Evolutionary conservation across 345 rosid genomes (phyloP).

Genomic region (Arabidopsis arenosa): DNA sequence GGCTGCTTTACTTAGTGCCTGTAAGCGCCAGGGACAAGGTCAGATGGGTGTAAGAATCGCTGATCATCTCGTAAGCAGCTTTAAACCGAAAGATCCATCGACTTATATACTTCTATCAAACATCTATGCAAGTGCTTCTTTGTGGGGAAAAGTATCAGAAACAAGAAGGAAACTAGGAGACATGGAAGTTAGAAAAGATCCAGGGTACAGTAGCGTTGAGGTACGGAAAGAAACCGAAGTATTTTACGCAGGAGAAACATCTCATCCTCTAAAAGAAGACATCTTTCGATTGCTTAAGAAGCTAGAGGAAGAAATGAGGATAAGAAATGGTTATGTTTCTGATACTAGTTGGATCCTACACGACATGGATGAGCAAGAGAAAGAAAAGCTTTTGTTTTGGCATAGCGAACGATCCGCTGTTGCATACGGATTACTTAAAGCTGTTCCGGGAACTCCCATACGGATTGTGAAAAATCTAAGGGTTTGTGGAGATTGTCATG

Average conservation of each 20-base stretch:
- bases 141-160: slow-evolving; percentile 64
- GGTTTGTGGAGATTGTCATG: slow-evolving; percentile 81
- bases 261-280: slow-evolving; percentile 61
- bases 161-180: slow-evolving; percentile 62
- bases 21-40: slow-evolving; percentile 60
- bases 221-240: slow-evolving; percentile 59
- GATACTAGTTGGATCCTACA: slow-evolving; percentile 64
- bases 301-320: slow-evolving; percentile 62
- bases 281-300: slow-evolving; percentile 56
- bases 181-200: slow-evolving; percentile 62
- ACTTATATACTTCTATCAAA: slow-evolving; percentile 72
- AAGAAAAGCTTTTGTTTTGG: slow-evolving; percentile 73
- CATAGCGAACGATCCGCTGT: slow-evolving; percentile 79
- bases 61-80: slow-evolving; percentile 53
- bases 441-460: slow-evolving; percentile 57
- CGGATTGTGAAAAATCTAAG: slow-evolving; percentile 76
- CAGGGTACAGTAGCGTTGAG: slow-evolving; percentile 67
- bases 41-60: slow-evolving; percentile 61
- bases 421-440: slow-evolving; percentile 71
- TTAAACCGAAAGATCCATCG: slow-evolving; percentile 66
- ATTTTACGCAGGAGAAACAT: slow-evolving; percentile 72
- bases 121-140: slow-evolving; percentile 57
- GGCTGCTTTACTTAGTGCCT: slow-evolving; percentile 84
- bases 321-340: slow-evolving; percentile 69
- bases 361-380: slow-evolving; percentile 73